phyloP scores from a whole-genome alignment of 2,329 filamentous ascomycete genomes.

The Sporothrix mexicana region DNA sequence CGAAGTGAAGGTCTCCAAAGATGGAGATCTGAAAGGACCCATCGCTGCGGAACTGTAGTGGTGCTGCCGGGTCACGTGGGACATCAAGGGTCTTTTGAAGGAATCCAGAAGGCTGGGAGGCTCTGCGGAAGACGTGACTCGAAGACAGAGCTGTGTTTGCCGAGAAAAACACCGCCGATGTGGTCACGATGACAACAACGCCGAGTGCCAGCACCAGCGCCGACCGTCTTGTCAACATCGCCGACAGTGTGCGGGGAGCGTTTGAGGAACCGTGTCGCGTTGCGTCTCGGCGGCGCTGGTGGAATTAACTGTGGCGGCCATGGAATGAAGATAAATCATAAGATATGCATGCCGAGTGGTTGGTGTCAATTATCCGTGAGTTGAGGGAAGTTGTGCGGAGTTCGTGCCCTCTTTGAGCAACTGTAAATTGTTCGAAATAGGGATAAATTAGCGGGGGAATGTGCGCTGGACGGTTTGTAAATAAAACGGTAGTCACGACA shows the following conservation, averaged over 20 bases:
- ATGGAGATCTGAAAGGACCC: slow-evolving; percentile 62
- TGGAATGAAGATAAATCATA: neutral
- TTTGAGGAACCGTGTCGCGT: neutral
- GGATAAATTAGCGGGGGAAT: neutral
- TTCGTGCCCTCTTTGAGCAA: neutral
- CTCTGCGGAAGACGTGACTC: neutral
- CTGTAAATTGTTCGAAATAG: neutral
- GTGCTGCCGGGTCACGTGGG: slow-evolving; percentile 38
- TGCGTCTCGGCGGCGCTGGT: neutral
- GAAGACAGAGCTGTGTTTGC: neutral
- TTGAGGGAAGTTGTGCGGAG: neutral
- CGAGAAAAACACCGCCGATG: neutral
- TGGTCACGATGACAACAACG: neutral
- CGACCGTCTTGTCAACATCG: slow-evolving; percentile 17
- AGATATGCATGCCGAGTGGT: neutral
- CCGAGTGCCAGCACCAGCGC: slow-evolving; percentile 11
- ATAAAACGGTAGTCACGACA: neutral
- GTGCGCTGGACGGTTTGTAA: neutral
- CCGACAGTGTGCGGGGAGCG: neutral
- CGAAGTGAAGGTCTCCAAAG: slow-evolving; percentile 74
- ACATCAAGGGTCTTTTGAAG: neutral
- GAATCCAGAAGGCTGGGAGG: too few species aligned
- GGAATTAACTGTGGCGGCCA: neutral
- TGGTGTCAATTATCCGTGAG: neutral
- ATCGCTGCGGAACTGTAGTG: slow-evolving; percentile 48